These are phyloP conservation scores for Cucurbita moschata DNA, from an alignment of 306 rosid genomes.

Conservation along the genomic window DNA sequence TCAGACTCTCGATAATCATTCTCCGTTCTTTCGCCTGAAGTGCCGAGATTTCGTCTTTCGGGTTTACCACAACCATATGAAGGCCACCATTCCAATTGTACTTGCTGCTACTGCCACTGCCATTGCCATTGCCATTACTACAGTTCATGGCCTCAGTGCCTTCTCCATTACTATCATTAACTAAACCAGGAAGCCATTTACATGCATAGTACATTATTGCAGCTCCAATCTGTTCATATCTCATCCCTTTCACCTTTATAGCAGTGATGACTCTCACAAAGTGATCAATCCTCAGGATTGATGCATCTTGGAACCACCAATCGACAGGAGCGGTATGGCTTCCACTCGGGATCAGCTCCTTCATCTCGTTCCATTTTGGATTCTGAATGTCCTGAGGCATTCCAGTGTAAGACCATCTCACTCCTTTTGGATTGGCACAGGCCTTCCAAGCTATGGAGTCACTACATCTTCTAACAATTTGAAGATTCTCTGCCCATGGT, in stretches of 20 bases:
- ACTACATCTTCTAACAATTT: constrained; percentile 82
- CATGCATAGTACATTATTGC: constrained; percentile 62
- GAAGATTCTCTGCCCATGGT: constrained; percentile 94
- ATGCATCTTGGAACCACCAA: constrained; percentile 97
- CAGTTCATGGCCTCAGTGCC: constrained; percentile 24
- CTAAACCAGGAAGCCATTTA: constrained; percentile 76
- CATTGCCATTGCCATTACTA: constrained; percentile 15
- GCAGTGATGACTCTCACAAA: constrained; percentile 88
- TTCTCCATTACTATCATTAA: constrained; percentile 16
- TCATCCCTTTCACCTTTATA: constrained; percentile 87
- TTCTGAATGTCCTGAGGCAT: constrained; percentile 41
- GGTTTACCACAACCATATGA: constrained; percentile 55
- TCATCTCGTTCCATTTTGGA: constrained; percentile 55
- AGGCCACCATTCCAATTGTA: constrained; percentile 62
- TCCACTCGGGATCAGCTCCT: constrained; percentile 62
- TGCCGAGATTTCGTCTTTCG: constrained; percentile 36
- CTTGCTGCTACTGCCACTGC: constrained; percentile 26
- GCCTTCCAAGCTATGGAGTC: constrained; percentile 99
- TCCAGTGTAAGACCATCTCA: constrained; percentile 79
- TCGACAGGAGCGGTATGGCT: constrained; percentile 63
- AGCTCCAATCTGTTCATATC: constrained; percentile 71
- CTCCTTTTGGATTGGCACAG: constrained; percentile 96
- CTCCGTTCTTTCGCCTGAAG: constrained; percentile 66
- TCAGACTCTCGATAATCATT: constrained; percentile 76
- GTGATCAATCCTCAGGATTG: constrained; percentile 87